These are phyloP conservation scores for Raphidocelis subcapitata DNA, from an alignment of 139 green algal genomes.

Conservation along the genomic window DNA sequence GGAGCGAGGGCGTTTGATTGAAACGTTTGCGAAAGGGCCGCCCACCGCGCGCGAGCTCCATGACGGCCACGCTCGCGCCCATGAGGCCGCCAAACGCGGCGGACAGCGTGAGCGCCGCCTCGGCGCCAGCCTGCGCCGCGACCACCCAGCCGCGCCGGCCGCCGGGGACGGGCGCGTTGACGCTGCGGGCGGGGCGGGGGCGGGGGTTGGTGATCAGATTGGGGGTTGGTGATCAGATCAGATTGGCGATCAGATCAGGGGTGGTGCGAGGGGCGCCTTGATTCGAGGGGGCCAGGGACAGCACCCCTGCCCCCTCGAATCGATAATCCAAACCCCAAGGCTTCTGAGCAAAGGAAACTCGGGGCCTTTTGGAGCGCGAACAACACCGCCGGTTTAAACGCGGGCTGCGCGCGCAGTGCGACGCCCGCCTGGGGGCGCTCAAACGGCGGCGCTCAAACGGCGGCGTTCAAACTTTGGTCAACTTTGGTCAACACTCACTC, in stretches of 20 bases:
- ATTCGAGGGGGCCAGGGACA: too few species aligned
- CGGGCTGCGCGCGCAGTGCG: neutral
- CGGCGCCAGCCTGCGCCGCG: neutral
- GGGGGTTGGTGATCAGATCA: neutral
- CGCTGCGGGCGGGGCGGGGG: neutral
- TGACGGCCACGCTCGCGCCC: constrained; percentile 18
- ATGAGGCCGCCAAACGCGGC: constrained; percentile 17
- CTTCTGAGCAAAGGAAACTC: neutral
- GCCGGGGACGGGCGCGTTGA: neutral
- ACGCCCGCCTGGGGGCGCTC: too few species aligned
- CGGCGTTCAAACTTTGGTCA: neutral
- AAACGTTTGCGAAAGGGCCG: too few species aligned
- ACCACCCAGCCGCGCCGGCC: neutral
- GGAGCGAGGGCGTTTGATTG: too few species aligned
- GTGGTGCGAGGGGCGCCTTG: too few species aligned
- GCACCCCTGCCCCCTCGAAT: too few species aligned
- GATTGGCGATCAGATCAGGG: neutral
- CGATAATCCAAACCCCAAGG: too few species aligned
- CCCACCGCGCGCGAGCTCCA: constrained; percentile 23
- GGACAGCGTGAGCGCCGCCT: constrained; percentile 17
- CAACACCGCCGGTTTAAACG: neutral
- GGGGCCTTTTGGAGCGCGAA: neutral
- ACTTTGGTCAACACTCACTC: constrained; percentile 7
- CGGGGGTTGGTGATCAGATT: neutral
- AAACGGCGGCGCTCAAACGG: too few species aligned